Percentiles rank a stretch among this genome's conserved stretches.
These are phyloP conservation scores for Cryptosporidium bovis DNA, from an alignment of 169 alveolate genomes.

Conservation along the genomic window DNA sequence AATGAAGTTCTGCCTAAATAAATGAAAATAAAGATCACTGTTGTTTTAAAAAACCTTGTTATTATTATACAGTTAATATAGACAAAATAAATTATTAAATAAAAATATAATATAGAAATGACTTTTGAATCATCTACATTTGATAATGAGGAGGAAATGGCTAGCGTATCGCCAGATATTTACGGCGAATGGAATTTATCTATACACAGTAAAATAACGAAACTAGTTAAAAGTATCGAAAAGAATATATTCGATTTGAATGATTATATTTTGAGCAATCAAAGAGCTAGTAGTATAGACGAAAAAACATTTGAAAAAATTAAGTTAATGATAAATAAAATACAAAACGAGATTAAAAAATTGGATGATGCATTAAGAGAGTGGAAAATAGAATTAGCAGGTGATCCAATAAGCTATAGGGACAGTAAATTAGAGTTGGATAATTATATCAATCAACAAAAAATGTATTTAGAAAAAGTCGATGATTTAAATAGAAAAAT, in stretches of 20 bases:
- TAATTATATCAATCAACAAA: slow-evolving; percentile 10
- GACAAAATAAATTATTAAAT: too few species aligned
- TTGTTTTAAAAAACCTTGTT: too few species aligned
- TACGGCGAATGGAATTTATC: slow-evolving; percentile 3
- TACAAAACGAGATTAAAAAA: slow-evolving; percentile 1
- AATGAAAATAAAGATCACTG: too few species aligned
- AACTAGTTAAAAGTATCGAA: slow-evolving; percentile 3
- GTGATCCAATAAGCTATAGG: slow-evolving; percentile 41
- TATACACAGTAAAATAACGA: background rate
- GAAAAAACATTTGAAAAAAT: background rate
- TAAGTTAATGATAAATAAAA: background rate
- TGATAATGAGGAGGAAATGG: slow-evolving; percentile 26
- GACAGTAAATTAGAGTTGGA: background rate
- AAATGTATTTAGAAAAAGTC: background rate
- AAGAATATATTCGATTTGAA: background rate
- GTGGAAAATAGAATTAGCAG: slow-evolving; percentile 54
- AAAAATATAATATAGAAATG: background rate
- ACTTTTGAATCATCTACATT: slow-evolving; percentile 7
- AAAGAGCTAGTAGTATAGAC: background rate
- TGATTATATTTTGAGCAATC: background rate
- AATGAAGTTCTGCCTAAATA: too few species aligned
- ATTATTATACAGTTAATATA: too few species aligned
- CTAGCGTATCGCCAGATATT: background rate
- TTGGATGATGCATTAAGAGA: slow-evolving; percentile 20
- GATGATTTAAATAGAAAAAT: slow-evolving; percentile 14